A percentile compares a stretch with the other conserved stretches of the same genome.
These are phyloP conservation scores for Teratosphaeria nubilosa DNA, from an alignment of 2,329 filamentous ascomycete genomes.

Conservation along the genomic window DNA sequence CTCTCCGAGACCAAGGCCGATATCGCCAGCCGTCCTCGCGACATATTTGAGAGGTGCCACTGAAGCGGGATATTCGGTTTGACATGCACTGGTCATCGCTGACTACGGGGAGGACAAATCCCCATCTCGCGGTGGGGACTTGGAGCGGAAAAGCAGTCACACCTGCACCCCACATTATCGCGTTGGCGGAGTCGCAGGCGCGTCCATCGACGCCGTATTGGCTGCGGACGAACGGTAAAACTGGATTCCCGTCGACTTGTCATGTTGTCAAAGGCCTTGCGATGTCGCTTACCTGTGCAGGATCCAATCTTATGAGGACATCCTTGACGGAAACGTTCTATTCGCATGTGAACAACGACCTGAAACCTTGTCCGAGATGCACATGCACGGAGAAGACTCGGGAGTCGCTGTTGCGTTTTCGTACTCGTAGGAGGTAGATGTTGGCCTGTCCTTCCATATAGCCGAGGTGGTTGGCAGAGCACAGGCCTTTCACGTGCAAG, in stretches of 20 bases:
- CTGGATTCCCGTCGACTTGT: not conserved
- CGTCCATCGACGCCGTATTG: not conserved
- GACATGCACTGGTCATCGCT: not conserved
- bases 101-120: not conserved
- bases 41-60: not conserved
- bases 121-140: not conserved
- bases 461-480: not conserved
- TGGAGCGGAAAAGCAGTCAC: not conserved
- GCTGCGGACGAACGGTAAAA: not conserved
- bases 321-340: not conserved
- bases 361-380: not conserved
- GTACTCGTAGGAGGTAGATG: not conserved
- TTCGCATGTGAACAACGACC: not conserved
- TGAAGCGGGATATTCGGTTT: not conserved
- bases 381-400: not conserved
- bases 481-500: not conserved
- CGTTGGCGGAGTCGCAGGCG: not conserved
- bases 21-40: not conserved
- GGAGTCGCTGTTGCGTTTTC: not conserved
- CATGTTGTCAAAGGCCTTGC: not conserved
- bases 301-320: not conserved
- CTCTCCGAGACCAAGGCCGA: not conserved
- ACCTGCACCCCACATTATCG: not conserved
- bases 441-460: not conserved
- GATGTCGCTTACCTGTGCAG: not conserved